Evolutionary conservation across 177 flowering plant species (phyloP), one percentile per base, ranked within the genome.

Genomic region (Vitis hybrid): DNA sequence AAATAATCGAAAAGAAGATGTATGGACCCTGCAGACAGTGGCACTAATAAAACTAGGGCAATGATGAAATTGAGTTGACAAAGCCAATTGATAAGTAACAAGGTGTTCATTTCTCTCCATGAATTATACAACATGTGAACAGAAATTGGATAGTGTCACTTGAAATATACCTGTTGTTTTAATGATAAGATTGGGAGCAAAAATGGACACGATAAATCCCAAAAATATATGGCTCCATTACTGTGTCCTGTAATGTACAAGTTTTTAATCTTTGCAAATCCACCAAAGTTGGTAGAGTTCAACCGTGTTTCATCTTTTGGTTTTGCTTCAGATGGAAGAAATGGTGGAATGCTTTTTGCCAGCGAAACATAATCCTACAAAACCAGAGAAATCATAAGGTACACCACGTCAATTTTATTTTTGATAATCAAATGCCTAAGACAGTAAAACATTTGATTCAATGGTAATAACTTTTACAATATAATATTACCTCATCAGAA

Each of bases 241-340:
- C 80, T 77, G 71, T 95, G 98, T 63, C 98, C 98, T 44, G 95
- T 91, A 70, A 92, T 84, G 71, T 82, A 91, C 73, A 95, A 75
- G 72, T 88, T 85, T 74, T 82, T 86, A 13, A 86, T 78, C 78
- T 81, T 88, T 33, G 89, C 31, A 69, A 92, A 87, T 28, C 95
- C 88, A 73, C 70, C 72, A 57, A 84, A 85, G 31, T 66, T 79
- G 53, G 71, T 54, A 14, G 82, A 73, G 54, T 60, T 72, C 66
- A 57, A 70, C 57, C 68, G 53, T 53, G 67, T 64, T 75, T 85
- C 87, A 69, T 87, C 89, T 65, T 84, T 92, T 52, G 61, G 71
- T 69, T 81, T 85, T 63, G 75, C 47, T 49, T 88, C 90, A 65
- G 56, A 72, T 18, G 94, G 87, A 73, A 92, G 74, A 77, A 90